Percentiles rank a stretch among this genome's conserved stretches.
phyloP scores from a whole-genome alignment of 1,284 basidiomycete species.

The Tetrapyrgos nigripes region DNA sequence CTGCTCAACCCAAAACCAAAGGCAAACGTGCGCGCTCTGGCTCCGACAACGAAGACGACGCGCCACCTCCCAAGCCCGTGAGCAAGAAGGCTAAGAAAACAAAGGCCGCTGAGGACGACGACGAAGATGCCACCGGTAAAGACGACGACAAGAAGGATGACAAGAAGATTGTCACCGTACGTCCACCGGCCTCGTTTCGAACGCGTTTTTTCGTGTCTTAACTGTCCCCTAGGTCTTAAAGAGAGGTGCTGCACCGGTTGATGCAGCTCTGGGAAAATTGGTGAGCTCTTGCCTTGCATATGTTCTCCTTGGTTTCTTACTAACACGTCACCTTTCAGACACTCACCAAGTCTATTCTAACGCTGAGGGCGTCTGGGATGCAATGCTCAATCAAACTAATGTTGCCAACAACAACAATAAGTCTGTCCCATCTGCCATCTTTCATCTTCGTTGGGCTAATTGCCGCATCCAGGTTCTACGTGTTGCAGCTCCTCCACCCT shows the following conservation, averaged over 20 bases:
- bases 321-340: slow-evolving; percentile 35
- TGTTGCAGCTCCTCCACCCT: slow-evolving; percentile 66
- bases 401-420: slow-evolving; percentile 69
- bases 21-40: slow-evolving; percentile 17
- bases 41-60: slow-evolving; percentile 22
- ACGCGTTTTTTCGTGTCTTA: slow-evolving; percentile 7
- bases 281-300: slow-evolving; percentile 41
- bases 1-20: slow-evolving; percentile 18
- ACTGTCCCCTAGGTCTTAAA: slow-evolving; percentile 44
- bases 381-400: slow-evolving; percentile 75
- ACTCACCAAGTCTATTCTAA: slow-evolving; percentile 63
- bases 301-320: background rate
- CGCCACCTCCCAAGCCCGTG: slow-evolving; percentile 31
- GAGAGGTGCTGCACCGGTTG: slow-evolving; percentile 67
- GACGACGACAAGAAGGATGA: slow-evolving; percentile 20
- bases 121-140: slow-evolving; percentile 27
- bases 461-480: slow-evolving; percentile 56
- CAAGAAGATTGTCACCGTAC: slow-evolving; percentile 42
- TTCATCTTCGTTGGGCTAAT: slow-evolving; percentile 5
- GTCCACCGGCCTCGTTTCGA: slow-evolving; percentile 13
- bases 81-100: slow-evolving; percentile 46
- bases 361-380: slow-evolving; percentile 62
- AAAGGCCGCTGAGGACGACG: slow-evolving; percentile 21
- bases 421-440: slow-evolving; percentile 34
- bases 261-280: slow-evolving; percentile 53